Percentiles rank a stretch among this genome's conserved stretches.
Conservation (phyloP, 495 filamentous ascomycete species). For the Annulohypoxylon nitens region DNA sequence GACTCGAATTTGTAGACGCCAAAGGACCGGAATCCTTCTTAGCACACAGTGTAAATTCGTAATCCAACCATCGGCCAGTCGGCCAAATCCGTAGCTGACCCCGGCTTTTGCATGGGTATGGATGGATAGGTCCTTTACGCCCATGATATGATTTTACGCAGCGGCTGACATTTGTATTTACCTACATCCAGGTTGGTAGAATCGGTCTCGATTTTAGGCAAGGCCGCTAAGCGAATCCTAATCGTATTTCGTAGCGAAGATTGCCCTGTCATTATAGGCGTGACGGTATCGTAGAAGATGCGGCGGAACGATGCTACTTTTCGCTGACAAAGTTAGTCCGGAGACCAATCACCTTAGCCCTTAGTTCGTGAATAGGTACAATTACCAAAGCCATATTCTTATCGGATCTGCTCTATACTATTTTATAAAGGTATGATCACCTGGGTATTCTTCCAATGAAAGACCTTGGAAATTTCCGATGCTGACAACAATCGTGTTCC, state of each 20-base stretch:
- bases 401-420: neutral
- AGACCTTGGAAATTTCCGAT: neutral
- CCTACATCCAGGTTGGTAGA: neutral
- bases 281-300: neutral
- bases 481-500: neutral
- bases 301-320: neutral
- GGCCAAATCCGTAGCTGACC: neutral
- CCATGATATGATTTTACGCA: neutral
- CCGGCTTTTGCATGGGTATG: neutral
- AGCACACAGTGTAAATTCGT: neutral
- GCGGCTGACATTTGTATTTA: neutral
- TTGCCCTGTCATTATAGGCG: neutral
- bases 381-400: slow-evolving; percentile 1
- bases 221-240: neutral
- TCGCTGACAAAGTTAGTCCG: slow-evolving; percentile 8
- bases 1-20: neutral
- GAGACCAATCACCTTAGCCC: neutral
- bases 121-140: too few relatives aligned
- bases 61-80: neutral
- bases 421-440: neutral
- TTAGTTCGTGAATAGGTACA: neutral
- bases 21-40: neutral
- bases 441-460: neutral
- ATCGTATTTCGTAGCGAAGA: neutral
- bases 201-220: neutral